phyloP scores from a whole-genome alignment of 2,329 filamentous ascomycete genomes.

The Juglanconis oblonga region DNA sequence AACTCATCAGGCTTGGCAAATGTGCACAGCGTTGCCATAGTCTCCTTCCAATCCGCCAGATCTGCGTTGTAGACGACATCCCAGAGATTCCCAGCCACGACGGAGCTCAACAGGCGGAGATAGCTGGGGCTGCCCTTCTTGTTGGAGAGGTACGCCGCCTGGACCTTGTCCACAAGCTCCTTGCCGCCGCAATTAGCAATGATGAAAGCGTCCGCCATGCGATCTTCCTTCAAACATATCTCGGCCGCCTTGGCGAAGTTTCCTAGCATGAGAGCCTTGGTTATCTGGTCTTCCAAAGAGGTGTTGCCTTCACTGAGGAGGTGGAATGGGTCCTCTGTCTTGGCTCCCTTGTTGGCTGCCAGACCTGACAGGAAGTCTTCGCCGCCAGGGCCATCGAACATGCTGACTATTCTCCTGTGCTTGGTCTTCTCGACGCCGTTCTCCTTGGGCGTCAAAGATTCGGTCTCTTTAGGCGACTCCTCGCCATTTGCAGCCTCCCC shows the following conservation, averaged over 20 bases:
- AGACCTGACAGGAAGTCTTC: conserved; percentile 87
- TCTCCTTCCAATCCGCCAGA: conserved; percentile 90
- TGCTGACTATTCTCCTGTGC: conserved; percentile 68
- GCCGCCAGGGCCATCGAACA: conserved; percentile 74
- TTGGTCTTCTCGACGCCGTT: conserved; percentile 31
- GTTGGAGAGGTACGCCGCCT: conserved; percentile 83
- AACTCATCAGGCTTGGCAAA: conserved; percentile 91
- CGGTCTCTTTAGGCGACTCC: conserved; percentile 24
- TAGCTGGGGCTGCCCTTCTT: conserved; percentile 86
- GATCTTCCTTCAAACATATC: conserved; percentile 81
- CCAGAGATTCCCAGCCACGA: conserved; percentile 96
- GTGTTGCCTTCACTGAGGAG: conserved; percentile 83
- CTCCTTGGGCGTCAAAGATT: conserved; percentile 12
- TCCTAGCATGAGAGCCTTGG: conserved; percentile 82
- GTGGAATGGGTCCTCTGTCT: conserved; percentile 91
- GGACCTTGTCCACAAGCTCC: conserved; percentile 89
- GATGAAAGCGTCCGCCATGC: conserved; percentile 94
- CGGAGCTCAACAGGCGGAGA: conserved; percentile 81
- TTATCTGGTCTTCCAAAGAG: conserved; percentile 80
- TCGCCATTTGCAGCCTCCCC: conserved; percentile 29
- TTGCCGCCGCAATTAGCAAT: conserved; percentile 96
- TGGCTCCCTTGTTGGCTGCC: conserved; percentile 83
- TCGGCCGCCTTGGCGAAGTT: conserved; percentile 88
- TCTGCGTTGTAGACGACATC: conserved; percentile 97
- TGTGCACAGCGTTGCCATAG: conserved; percentile 93